phyloP scores from a whole-genome alignment of 2,329 filamentous ascomycete species.

The Atkinsonella texensis region DNA sequence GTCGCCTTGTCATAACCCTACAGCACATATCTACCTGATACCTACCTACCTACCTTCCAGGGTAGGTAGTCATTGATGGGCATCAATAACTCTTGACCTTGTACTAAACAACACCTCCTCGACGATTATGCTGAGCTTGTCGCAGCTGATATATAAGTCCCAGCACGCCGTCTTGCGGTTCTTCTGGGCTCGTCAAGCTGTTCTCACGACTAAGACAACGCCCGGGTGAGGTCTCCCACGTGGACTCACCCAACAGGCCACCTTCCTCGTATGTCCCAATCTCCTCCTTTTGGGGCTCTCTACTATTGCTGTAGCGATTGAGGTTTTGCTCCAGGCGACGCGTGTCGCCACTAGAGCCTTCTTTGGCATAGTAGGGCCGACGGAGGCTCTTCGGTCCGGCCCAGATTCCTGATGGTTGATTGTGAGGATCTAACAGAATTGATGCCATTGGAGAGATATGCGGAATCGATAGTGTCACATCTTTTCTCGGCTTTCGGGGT shows the following conservation, averaged over 20 bases:
- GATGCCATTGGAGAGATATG: slow-evolving; percentile 57
- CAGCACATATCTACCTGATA: too few relatives aligned
- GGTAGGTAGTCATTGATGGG: too few relatives aligned
- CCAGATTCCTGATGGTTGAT: slow-evolving; percentile 49
- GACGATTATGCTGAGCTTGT: slow-evolving; percentile 40
- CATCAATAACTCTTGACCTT: too few relatives aligned
- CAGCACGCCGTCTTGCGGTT: slow-evolving; percentile 41
- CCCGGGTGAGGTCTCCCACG: slow-evolving; percentile 45
- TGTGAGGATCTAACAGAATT: slow-evolving; percentile 61
- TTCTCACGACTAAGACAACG: slow-evolving; percentile 39
- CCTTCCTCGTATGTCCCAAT: slow-evolving; percentile 38
- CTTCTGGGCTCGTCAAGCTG: slow-evolving; percentile 33
- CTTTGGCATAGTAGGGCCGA: slow-evolving; percentile 30
- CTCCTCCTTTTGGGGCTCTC: slow-evolving; percentile 36
- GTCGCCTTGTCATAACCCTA: too few relatives aligned
- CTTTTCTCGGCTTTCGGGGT: not conserved
- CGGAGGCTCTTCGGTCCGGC: slow-evolving; percentile 34
- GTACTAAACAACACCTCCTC: slow-evolving; percentile 25
- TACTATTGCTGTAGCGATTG: slow-evolving; percentile 32
- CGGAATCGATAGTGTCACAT: slow-evolving; percentile 28
- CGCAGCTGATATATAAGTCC: slow-evolving; percentile 47
- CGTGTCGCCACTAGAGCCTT: slow-evolving; percentile 33
- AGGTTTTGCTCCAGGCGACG: slow-evolving; percentile 44
- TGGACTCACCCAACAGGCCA: slow-evolving; percentile 43
- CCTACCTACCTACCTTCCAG: too few relatives aligned